Evolutionary conservation across 78 protist species (phyloP), one percentile per base, ranked within the genome.

Genomic region (Dictyostelium brefeldianum): DNA sequence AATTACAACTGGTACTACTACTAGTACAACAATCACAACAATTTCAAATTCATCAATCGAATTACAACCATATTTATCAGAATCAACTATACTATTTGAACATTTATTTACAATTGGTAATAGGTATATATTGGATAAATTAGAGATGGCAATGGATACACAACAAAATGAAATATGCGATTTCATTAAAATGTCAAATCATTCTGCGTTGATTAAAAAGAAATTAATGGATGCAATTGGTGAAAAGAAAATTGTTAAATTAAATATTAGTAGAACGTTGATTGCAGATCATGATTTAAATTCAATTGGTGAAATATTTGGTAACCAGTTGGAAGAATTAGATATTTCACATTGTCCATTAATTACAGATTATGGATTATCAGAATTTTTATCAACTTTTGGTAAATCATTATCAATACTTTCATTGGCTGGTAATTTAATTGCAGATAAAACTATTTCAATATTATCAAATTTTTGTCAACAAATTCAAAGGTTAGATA

Each of bases 271-370:
- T 25, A 56, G 53, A 17, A 77, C 93, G 3, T 65, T 70, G 5
- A 50, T 77, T 12, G 5, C 27, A 20, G 51, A 87, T 78, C 78
- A 75, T 27, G 64, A 31, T 46, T 64, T 87, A 51, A 36, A 25
- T 20, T 15, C 51, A 10, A 43, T 87, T 18, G 93, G 84, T 18
- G 71, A 77, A 64, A 48, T 77, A 5, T 87, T 77, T 65, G 50
- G 64, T 47, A 67, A 67, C 15, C 70, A 57, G 10, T 53, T 87
- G 56, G 84, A 59, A 3, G 84, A 77, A 31, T 50, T 87, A n/a
- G 70, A 87, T 77, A 31, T 87, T 1, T 64, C 80, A 15, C 43
- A 48, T 77, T 87, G 93, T n/a, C 84, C 93, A 50, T 15, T 77
- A 74, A 11, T 87, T 18, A 50, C 80, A 1, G 93, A 87, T 64